A percentile compares a stretch with the other conserved stretches of the same genome.
Conservation (phyloP, 2,329 filamentous ascomycete genomes). For the Paraphaeosphaeria minitans region DNA sequence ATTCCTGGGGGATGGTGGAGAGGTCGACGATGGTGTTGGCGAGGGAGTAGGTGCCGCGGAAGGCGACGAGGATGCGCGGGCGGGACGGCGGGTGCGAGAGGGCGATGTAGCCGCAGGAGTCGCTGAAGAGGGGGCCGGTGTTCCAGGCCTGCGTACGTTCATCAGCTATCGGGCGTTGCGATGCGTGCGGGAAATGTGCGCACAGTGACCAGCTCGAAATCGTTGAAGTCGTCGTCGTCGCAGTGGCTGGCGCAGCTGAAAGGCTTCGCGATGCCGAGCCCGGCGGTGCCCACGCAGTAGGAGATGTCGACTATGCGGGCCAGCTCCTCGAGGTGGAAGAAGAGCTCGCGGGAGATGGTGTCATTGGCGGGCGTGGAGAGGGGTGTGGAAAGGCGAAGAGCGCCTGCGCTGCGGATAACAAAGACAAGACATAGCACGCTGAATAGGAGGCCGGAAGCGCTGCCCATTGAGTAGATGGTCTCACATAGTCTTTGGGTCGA, state of each 20-base stretch:
- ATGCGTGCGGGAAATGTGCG: slow-evolving; percentile 10
- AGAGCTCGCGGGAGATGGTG: slow-evolving; percentile 67
- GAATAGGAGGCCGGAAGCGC: slow-evolving; percentile 24
- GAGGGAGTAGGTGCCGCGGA: slow-evolving; percentile 92
- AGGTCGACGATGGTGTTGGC: slow-evolving; percentile 90
- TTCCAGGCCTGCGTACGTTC: slow-evolving; percentile 71
- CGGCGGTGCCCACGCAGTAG: slow-evolving; percentile 87
- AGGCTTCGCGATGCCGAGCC: slow-evolving; percentile 80
- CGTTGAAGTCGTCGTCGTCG: slow-evolving; percentile 77
- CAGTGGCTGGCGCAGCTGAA: slow-evolving; percentile 88
- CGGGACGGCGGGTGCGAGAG: slow-evolving; percentile 71
- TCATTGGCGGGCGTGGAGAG: slow-evolving; percentile 36
- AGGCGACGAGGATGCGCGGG: slow-evolving; percentile 79
- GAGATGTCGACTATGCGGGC: slow-evolving; percentile 92
- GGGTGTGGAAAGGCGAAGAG: slow-evolving; percentile 25
- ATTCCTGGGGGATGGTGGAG: slow-evolving; percentile 86
- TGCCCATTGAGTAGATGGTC: slow-evolving; percentile 22
- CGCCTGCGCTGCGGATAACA: slow-evolving; percentile 13
- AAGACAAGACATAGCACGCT: slow-evolving; percentile 22
- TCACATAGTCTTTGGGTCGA: slow-evolving; percentile 36
- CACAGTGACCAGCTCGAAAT: slow-evolving; percentile 74
- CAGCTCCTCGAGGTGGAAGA: slow-evolving; percentile 81
- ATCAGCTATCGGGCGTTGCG: slow-evolving; percentile 2
- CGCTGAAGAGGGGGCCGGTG: slow-evolving; percentile 82
- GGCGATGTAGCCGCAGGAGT: slow-evolving; percentile 92